Base-by-base conservation (phyloP, 2,329 filamentous ascomycete genomes). In the Metarhizium robertsii region DNA sequence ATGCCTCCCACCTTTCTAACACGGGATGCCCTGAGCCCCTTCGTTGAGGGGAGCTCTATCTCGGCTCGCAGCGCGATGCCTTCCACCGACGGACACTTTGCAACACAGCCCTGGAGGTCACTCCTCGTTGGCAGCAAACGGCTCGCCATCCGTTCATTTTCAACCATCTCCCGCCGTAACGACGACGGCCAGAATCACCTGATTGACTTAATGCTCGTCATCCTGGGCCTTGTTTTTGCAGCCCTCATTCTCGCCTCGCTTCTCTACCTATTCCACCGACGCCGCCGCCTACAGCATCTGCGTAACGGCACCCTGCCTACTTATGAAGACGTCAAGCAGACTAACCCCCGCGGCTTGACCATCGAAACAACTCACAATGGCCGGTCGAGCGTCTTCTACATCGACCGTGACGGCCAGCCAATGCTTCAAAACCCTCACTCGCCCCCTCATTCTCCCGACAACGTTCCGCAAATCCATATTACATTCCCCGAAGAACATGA, bases 401-500 rank as follows among this genome's bases (percentile, higher is more conserved):
- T 90, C 69, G 84, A 88, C 65, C 86, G 90, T 70, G 90, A 94
- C 72, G 84, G 86, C 60, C 74, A 79, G 67, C 84, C 84, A 61
- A 85, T 95, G 73, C 83, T 92, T 62, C 80, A 85, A 61, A 88
- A 88, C 72, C 87, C 88, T 36, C 78, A 80, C 58, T 87, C 84
- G 60, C 86, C 90, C 16, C 88, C 92, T 25, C 77, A 87, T 64
- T 89, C 87, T 49, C 86, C 88, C n/a, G 89, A 83, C 71, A 87
- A 88, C 62, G 81, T 97, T 32, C 94, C 94, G 20, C 89, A 97
- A 75, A 99, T 99, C 66, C 90, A 92, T 73, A 96, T 99, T 71
- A 97, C 94, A 40, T 97, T 99, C 77, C 94, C 94, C 16, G 90
- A 95, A 65, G 94, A 97, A 77, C 86, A 95, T 63, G 92, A 96